phyloP scores from a whole-genome alignment of 345 rosid genomes.

The Viola odorata region DNA sequence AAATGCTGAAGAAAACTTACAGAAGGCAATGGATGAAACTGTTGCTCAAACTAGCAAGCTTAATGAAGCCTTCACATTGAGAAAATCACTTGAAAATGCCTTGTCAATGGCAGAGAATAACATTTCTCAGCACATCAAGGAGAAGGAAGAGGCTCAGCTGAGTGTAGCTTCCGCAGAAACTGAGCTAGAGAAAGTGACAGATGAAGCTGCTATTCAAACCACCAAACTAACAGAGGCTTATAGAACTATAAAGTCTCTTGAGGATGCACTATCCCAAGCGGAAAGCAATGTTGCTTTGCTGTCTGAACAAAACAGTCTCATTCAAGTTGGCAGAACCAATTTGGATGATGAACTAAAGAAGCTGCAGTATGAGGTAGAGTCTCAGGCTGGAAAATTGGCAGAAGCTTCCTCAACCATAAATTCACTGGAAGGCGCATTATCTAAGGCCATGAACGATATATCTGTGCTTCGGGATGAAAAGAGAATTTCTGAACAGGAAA shows the following conservation, averaged over 20 bases:
- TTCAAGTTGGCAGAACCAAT: constrained; percentile 29
- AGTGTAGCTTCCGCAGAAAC: constrained; percentile 41
- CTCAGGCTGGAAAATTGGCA: constrained; percentile 40
- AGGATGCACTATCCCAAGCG: constrained; percentile 48
- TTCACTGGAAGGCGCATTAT: constrained; percentile 54
- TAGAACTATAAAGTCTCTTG: constrained; percentile 51
- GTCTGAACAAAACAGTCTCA: constrained; percentile 43
- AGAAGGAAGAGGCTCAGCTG: constrained; percentile 64
- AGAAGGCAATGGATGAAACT: constrained; percentile 52
- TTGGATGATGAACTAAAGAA: constrained; percentile 54
- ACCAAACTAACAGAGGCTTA: constrained; percentile 52
- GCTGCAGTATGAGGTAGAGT: constrained; percentile 52
- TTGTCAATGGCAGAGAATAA: constrained; percentile 51
- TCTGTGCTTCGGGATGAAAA: constrained; percentile 56
- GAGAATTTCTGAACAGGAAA: constrained; percentile 51
- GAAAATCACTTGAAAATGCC: constrained; percentile 59
- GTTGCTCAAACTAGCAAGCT: constrained; percentile 39
- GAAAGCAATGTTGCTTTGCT: constrained; percentile 44
- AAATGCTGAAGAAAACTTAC: constrained; percentile 49
- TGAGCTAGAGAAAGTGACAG: constrained; percentile 51
- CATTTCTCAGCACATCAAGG: constrained; percentile 45
- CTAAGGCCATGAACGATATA: constrained; percentile 43
- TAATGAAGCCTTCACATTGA: constrained; percentile 44
- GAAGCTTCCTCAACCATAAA: constrained; percentile 47
- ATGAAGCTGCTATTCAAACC: constrained; percentile 44